Evolutionary conservation across 441 rosid genomes (phyloP), one percentile per base, ranked within the genome.

Genomic region (Mallotus repandus): DNA sequence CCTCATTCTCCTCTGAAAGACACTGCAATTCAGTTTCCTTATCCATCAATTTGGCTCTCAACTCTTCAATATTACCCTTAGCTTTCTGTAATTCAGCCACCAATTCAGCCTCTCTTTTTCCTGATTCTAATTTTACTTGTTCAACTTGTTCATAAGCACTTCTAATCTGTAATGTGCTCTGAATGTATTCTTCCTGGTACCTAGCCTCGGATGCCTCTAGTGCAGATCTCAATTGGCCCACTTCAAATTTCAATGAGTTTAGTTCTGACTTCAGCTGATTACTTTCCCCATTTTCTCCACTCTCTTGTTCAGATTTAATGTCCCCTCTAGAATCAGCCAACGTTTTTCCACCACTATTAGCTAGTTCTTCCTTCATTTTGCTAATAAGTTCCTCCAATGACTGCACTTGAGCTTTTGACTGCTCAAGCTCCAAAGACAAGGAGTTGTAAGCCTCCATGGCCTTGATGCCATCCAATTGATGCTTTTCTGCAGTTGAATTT

Each of bases 141-240:
- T 96, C 98, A 0, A 85, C 84, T 81, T 91, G 89, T 72, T 91
- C 98, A 67, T 86, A 93, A 76, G 94, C 96, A 68, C 85, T 84
- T 82, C 96, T 79, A 48, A 94, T 91, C 83, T 92, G 98, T 83
- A 93, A 74, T 9, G 93, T 89, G 88, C 94, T 89, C 46, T 78
- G 94, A 49, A 93, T 88, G 72, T 92, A 89, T 80, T 92, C 97
- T 78, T 91, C 97, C 55, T 94, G 94, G 78, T 89, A 91, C 80
- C 93, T 82, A 21, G 81, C 76, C 84, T 96, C 99, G 41, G 92
- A 85, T 16, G 86, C 89, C 81, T 89, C 96, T 19, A 93, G 74
- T 43, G 89, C 93, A 46, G 90, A 85, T 82, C 84, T 86, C 80
- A 92, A 70, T 22, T 89, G 94, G 38, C 75, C 77, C 74, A 86